Conservation (phyloP, 1,284 basidiomycete genomes). For the Xerocomus nothofagi region DNA sequence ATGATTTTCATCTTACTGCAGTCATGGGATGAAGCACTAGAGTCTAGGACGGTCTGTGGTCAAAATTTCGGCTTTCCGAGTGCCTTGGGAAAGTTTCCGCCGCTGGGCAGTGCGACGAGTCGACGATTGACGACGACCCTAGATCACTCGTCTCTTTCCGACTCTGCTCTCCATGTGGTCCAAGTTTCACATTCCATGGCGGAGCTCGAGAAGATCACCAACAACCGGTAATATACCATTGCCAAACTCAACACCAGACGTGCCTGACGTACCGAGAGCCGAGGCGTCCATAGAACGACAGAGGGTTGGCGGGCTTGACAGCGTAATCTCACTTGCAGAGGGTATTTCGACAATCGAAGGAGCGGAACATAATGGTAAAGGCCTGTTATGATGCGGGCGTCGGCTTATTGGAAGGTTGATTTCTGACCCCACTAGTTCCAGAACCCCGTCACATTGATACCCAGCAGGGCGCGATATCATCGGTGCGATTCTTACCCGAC, state of each 20-base stretch:
- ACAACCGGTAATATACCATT: slow-evolving; percentile 4
- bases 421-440: slow-evolving; percentile 1
- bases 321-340: neutral
- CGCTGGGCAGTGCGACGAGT: neutral
- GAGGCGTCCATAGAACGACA: slow-evolving; percentile 4
- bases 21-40: no score
- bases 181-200: slow-evolving; percentile 8
- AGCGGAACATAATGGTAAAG: neutral
- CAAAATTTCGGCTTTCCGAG: neutral
- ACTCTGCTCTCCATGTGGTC: slow-evolving; percentile 18
- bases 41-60: no score
- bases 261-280: neutral
- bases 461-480: slow-evolving; percentile 8
- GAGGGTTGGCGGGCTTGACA: neutral
- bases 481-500: slow-evolving; percentile 14
- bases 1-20: no score
- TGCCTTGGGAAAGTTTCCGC: neutral
- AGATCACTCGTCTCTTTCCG: neutral
- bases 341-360: neutral
- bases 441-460: slow-evolving; percentile 6
- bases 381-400: neutral
- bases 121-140: no score
- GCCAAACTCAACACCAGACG: neutral
- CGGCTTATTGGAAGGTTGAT: neutral
- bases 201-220: slow-evolving; percentile 8